Evolutionary conservation across 306 rosid genomes (phyloP).

Genomic region (Datisca glomerata): DNA sequence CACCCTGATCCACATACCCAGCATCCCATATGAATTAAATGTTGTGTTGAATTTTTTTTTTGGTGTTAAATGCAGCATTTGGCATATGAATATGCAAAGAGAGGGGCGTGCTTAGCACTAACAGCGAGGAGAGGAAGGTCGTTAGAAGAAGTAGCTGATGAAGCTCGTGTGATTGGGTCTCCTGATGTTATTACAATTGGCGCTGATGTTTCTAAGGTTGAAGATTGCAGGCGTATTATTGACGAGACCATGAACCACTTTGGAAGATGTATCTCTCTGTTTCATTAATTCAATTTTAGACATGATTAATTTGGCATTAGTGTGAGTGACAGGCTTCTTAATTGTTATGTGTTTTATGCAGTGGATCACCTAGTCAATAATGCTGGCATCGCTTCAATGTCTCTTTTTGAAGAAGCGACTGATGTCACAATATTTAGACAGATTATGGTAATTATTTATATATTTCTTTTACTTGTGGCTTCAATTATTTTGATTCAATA

Average conservation of each 20-base stretch:
- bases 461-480: background rate
- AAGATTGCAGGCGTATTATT: conserved; percentile 40
- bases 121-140: conserved; percentile 34
- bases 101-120: conserved; percentile 49
- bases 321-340: background rate
- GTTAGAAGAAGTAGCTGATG: conserved; percentile 35
- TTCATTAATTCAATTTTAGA: background rate
- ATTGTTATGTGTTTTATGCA: conserved; percentile 15
- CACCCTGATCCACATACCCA: no score
- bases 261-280: conserved; percentile 26
- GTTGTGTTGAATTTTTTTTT: conserved; percentile 5
- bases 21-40: no score
- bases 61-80: conserved; percentile 23
- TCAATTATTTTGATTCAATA: background rate
- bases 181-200: conserved; percentile 32
- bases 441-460: conserved; percentile 35
- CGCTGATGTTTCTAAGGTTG: conserved; percentile 48
- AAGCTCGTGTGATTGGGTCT: conserved; percentile 31
- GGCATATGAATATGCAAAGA: conserved; percentile 69
- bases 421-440: conserved; percentile 34
- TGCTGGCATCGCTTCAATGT: conserved; percentile 30
- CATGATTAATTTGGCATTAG: no score
- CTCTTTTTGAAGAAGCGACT: conserved; percentile 37
- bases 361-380: conserved; percentile 79
- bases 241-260: conserved; percentile 38